Conservation (phyloP, 2,329 filamentous ascomycete species). For the Leptographium flavum region DNA sequence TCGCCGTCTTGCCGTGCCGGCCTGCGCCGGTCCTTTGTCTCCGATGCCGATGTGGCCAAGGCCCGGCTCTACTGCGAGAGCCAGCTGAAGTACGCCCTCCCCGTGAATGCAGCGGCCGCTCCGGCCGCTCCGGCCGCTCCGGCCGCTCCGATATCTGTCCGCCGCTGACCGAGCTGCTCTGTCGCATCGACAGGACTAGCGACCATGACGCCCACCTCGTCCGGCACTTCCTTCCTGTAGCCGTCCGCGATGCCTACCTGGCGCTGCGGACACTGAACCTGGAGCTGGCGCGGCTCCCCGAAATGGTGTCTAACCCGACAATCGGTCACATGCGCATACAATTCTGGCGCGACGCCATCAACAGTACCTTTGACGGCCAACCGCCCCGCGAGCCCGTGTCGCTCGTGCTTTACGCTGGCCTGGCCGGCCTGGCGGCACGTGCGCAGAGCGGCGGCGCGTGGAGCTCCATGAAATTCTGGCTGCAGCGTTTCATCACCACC, state of each 20-base stretch:
- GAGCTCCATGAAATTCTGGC: slow-evolving; percentile 53
- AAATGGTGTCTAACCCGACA: slow-evolving; percentile 75
- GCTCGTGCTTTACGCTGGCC: slow-evolving; percentile 61
- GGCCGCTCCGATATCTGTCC: slow-evolving; percentile 2
- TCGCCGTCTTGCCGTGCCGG: slow-evolving; percentile 6
- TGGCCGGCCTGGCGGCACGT: slow-evolving; percentile 42
- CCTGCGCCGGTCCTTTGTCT: slow-evolving; percentile 27
- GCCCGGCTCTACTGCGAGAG: slow-evolving; percentile 39
- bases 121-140: too few species aligned
- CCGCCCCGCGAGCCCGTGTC: slow-evolving; percentile 89
- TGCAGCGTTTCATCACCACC: slow-evolving; percentile 63
- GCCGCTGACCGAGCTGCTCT: neutral
- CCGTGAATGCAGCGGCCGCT: too few species aligned
- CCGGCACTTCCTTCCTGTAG: slow-evolving; percentile 65
- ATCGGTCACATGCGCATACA: slow-evolving; percentile 83
- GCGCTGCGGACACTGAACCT: slow-evolving; percentile 87
- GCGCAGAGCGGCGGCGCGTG: slow-evolving; percentile 21
- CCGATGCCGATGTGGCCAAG: slow-evolving; percentile 35
- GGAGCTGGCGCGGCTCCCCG: slow-evolving; percentile 78
- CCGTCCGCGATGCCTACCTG: slow-evolving; percentile 69
- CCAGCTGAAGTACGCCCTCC: slow-evolving; percentile 30
- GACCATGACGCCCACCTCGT: slow-evolving; percentile 83
- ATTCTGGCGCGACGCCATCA: slow-evolving; percentile 83
- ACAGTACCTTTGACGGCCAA: slow-evolving; percentile 54
- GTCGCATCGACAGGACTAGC: slow-evolving; percentile 25